Evolutionary conservation across 208 protist species (phyloP).

Genomic region (Trypanosoma grayi): DNA sequence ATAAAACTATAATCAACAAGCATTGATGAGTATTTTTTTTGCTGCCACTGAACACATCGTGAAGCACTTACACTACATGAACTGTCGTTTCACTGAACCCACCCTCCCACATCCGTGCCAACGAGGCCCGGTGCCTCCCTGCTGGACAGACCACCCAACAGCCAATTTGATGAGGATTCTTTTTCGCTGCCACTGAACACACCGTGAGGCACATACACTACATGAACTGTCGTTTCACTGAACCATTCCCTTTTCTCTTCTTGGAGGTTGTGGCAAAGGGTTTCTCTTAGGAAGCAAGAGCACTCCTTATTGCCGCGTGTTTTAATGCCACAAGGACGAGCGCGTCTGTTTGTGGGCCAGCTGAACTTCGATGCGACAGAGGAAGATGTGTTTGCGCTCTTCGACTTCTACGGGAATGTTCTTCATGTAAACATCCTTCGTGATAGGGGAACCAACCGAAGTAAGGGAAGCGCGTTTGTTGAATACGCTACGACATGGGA

Average conservation of each 20-base stretch:
- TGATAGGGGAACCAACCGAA: constrained; percentile 50
- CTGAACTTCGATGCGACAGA: constrained; percentile 72
- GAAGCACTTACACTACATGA: constrained; percentile 16
- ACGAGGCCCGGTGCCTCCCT: no score
- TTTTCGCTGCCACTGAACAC: constrained; percentile 12
- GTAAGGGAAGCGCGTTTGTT: constrained; percentile 56
- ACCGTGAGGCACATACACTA: constrained; percentile 12
- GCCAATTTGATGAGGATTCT: constrained; percentile 21
- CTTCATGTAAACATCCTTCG: constrained; percentile 71
- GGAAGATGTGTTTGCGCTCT: constrained; percentile 58
- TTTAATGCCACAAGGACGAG: constrained; percentile 9
- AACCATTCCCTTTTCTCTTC: constrained; percentile 7
- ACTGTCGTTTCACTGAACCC: constrained; percentile 35
- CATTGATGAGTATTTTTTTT: constrained; percentile 20
- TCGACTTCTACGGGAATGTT: constrained; percentile 72
- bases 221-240: constrained; percentile 30
- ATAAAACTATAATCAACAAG: no score
- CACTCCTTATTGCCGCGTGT: background rate
- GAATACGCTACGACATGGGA: constrained; percentile 64
- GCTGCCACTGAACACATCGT: constrained; percentile 6
- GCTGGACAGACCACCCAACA: no score
- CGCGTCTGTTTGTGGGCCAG: constrained; percentile 70
- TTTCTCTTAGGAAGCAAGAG: background rate
- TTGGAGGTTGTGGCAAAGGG: background rate
- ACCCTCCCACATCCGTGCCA: no score